Evolutionary conservation across 305 asterid genomes (phyloP), one percentile per base, ranked within the genome.

Genomic region (Fraxinus sp.): DNA sequence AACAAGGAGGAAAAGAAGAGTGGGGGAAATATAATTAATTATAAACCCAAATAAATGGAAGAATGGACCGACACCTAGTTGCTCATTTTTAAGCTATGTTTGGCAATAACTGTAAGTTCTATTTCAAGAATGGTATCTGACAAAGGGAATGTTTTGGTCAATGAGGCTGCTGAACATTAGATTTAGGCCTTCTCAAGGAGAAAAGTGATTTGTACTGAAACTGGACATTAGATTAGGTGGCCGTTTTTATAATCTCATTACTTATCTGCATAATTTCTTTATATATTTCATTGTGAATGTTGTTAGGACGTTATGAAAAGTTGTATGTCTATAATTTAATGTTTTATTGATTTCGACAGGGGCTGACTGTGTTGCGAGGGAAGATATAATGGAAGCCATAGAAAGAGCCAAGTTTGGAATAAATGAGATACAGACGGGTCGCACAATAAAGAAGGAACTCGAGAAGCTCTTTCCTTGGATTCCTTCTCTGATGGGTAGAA

Each of bases 361-460:
- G 74, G 94, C 92, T 36, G 97, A 90, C 76, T 83, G 79, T 73
- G 98, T 95, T 33, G 84, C 97, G 1, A 89, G 99, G 86, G 98
- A 95, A 86, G 98, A 95, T 83, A 84, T 95, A 79, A 93, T 95
- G 97, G 97, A 94, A 88, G 95, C 99, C 9, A 89, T 95, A 75
- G 98, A 94, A 83, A 90, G 99, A 86, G 99, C 97, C 18, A 95
- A 90, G 85, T 94, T 86, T 32, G 99, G 98, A 30, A 93, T 94
- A 73, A 94, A 91, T 9, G 92, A 91, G 77, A 89, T 86, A 89
- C 90, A 83, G 79, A 83, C 83, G 14, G 78, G 79, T 62, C 85
- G 80, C 78, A 77, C 90, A 30, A 76, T 95, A 85, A 86, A 94
- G 85, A 92, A 85, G 91, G 98, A 93, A 84, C 90, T 95, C 0